Conservation (phyloP, 257 asterid species). For the Ehretia macrophylla region DNA sequence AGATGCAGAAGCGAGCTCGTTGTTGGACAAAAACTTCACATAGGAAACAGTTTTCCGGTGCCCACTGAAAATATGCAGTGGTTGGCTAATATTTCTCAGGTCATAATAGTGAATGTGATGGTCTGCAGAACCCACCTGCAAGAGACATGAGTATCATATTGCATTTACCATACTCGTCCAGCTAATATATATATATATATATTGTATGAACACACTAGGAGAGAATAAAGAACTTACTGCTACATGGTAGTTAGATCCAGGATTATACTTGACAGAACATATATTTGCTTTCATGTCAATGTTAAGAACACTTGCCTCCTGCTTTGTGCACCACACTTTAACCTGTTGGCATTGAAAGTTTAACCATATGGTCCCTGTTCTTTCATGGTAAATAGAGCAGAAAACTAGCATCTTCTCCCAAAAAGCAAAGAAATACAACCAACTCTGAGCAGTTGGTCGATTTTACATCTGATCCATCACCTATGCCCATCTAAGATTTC, state of each 20-base stretch:
- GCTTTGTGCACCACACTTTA: constrained; percentile 46
- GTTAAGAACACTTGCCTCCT: constrained; percentile 39
- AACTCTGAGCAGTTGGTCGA: no score
- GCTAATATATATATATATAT: neutral
- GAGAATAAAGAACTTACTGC: constrained; percentile 26
- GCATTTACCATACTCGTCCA: neutral
- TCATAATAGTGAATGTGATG: constrained; percentile 48
- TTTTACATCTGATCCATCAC: no score
- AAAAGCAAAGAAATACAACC: no score
- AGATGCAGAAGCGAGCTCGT: constrained; percentile 49
- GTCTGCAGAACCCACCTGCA: constrained; percentile 47
- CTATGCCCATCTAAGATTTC: no score
- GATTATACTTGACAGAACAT: constrained; percentile 48
- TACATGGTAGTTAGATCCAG: constrained; percentile 31
- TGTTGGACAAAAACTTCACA: constrained; percentile 38
- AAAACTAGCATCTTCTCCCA: no score
- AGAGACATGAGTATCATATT: neutral
- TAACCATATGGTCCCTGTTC: no score
- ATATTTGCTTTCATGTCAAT: constrained; percentile 48
- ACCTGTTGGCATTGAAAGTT: constrained; percentile 28
- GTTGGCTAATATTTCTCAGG: constrained; percentile 34
- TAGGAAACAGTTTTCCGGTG: constrained; percentile 44
- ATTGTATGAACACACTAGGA: neutral
- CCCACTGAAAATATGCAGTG: constrained; percentile 37
- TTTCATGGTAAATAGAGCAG: neutral